phyloP scores from a whole-genome alignment of 805 yeast genomes.

The Myxozyma vanderwaltii region DNA sequence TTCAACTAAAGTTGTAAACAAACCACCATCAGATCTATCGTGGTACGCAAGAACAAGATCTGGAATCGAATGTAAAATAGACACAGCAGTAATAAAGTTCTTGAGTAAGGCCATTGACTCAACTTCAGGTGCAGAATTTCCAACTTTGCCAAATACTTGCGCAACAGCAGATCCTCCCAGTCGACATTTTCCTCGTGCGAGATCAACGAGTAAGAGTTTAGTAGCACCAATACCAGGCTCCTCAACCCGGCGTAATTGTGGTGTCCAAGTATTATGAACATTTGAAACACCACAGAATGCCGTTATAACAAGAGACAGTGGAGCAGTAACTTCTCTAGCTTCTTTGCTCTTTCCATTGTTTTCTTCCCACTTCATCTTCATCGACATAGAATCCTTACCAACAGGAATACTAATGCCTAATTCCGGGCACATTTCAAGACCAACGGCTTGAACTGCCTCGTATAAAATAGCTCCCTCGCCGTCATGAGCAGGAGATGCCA shows the following conservation, averaged over 20 bases:
- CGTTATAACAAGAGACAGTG: slow-evolving; percentile 84
- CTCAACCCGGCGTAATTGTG: slow-evolving; percentile 58
- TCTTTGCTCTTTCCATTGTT: slow-evolving; percentile 42
- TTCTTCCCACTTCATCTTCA: slow-evolving; percentile 95
- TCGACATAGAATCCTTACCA: slow-evolving; percentile 97
- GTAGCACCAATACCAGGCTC: slow-evolving; percentile 48
- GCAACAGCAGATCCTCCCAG: slow-evolving; percentile 95
- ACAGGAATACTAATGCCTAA: slow-evolving; percentile 93
- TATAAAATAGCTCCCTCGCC: slow-evolving; percentile 96
- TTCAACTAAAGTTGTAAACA: slow-evolving; percentile 79
- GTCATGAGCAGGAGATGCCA: slow-evolving; percentile 92
- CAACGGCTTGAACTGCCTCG: slow-evolving; percentile 96
- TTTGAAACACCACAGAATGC: slow-evolving; percentile 86
- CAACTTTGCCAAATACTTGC: slow-evolving; percentile 88
- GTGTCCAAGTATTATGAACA: slow-evolving; percentile 94
- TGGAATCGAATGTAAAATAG: slow-evolving; percentile 68
- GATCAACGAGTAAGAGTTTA: slow-evolving; percentile 75
- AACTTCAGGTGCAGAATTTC: slow-evolving; percentile 80
- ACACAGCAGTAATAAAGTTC: slow-evolving; percentile 67
- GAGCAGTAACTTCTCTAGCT: slow-evolving; percentile 86
- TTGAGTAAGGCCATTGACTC: slow-evolving; percentile 65
- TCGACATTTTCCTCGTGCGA: slow-evolving; percentile 58
- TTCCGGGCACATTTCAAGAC: slow-evolving; percentile 90
- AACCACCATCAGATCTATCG: slow-evolving; percentile 96
- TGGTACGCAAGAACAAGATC: slow-evolving; percentile 79